Base-by-base conservation (phyloP, 2,329 filamentous ascomycete genomes). In the Chaetomium olivaceum region DNA sequence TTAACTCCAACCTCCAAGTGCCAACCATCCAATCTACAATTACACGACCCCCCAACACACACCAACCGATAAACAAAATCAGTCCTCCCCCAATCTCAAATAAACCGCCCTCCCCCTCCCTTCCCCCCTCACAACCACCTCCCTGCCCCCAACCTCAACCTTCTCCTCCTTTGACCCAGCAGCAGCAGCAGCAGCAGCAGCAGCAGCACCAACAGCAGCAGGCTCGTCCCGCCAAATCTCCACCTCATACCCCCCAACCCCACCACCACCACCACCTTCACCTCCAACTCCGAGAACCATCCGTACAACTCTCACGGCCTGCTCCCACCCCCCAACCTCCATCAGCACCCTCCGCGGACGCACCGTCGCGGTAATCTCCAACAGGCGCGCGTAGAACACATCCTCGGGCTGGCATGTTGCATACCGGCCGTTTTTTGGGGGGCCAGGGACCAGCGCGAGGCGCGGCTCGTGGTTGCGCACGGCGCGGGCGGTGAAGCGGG, bases 401-500 rank as follows among this genome's bases (percentile, higher is more conserved):
- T 87, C 80, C 64, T 83, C 80, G 2, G 73, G 73, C 43, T 43
- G 62, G 25, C 70, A 73, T n/a, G n/a, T n/a, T n/a, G n/a, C n/a
- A n/a, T n/a, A n/a, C n/a, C n/a, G n/a, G n/a, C n/a, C n/a, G n/a
- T n/a, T n/a, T n/a, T 1, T 14, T n/a, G n/a, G n/a, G 57, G 0
- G 33, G 8, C 64, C 67, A 68, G 59, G 7, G 16, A 98, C 91
- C 16, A 98, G 82, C 0, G 95, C 95, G 14, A 91, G 78, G 69
- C 81, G 85, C 3, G 95, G 95, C 77, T 99, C 95, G 74, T 87
- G 92, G 55, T 87, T 87, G 19, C 92, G 86, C 33, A 97, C 94
- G 14, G 91, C 94, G 29, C 88, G 85, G 1, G 83, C 81, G 1
- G 90, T 93, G 21, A 86, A 85, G 48, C 77, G 82, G 48, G 82